Base-by-base conservation (phyloP, 345 rosid genomes). In the Euphorbia tirucalli region DNA sequence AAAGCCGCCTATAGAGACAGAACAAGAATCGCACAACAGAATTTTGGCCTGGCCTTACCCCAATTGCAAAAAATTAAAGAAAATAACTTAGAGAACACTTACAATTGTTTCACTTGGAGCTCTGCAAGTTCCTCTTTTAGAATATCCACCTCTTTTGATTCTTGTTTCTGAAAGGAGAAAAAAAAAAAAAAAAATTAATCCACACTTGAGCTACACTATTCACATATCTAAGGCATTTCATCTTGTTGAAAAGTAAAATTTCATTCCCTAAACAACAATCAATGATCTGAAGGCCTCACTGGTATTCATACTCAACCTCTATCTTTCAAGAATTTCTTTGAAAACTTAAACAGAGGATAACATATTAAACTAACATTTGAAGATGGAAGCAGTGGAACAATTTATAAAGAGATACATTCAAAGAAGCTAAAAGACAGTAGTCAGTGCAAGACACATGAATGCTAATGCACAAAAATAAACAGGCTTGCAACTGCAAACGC, bases 71-170 rank as follows among this genome's bases (percentile, higher is more conserved):
- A 76, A 32, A 19, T 7, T 6, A 4, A 49, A 35, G 21, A 52
- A 65, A 66, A 55, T 60, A 66, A 65, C 31, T 49, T 35, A 71
- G 70, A 74, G 71, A 70, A 65, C 35, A 63, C 93, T 48, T 90
- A 94, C 98, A 75, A 77, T 75, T 91, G 92, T 77, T 84, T 87
- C 69, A 31, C 72, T 84, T 90, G 96, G 65, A 91, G 93, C 84
- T 88, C 82, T 48, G 88, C 75, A 28, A 91, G 72, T 79, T 89
- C 91, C 61, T 87, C 85, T 80, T 85, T 91, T 50, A 89, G 79
- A 74, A 64, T 67, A 64, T 84, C 89, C 59, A 83, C 77, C 76
- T 88, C 90, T 81, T 77, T 71, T 22, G 80, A 70, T 52, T 78
- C 89, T 49, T 82, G 90, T 83, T 87, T 83, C 81, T 83, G 79